A percentile compares a stretch with the other conserved stretches of the same genome.
Evolutionary conservation across 208 protist genomes (phyloP).

Genomic region (Kentomonas sorsogonicus): DNA sequence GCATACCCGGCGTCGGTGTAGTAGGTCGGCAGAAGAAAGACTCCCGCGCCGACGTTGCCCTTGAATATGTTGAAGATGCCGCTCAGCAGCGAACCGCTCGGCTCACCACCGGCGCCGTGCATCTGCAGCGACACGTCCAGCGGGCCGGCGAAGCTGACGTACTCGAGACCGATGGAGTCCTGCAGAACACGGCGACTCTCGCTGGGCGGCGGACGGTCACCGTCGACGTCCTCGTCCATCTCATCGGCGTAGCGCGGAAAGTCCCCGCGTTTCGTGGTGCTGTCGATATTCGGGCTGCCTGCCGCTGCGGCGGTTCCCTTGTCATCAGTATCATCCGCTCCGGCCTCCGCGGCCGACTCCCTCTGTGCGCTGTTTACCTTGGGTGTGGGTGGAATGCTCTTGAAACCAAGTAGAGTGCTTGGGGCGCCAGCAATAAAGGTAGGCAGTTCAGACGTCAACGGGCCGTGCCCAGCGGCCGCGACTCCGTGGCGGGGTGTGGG

Average conservation of each 20-base stretch:
- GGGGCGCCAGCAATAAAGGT: background rate
- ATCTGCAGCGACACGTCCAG: slow-evolving; percentile 36
- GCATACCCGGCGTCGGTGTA: slow-evolving; percentile 74
- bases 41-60: slow-evolving; percentile 76
- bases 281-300: background rate
- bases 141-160: slow-evolving; percentile 35
- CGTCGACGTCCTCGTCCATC: slow-evolving; percentile 1
- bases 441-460: background rate
- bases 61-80: slow-evolving; percentile 86
- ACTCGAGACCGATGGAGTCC: slow-evolving; percentile 17
- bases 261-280: background rate
- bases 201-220: background rate
- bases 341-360: background rate
- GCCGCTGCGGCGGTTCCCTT: background rate
- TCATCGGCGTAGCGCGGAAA: slow-evolving; percentile 7
- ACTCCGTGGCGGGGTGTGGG: no score
- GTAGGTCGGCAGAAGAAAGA: slow-evolving; percentile 74
- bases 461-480: no score
- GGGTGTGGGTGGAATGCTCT: slow-evolving; percentile 5
- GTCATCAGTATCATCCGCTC: background rate
- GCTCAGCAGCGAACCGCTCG: slow-evolving; percentile 25
- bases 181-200: slow-evolving; percentile 18
- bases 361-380: background rate
- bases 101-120: slow-evolving; percentile 9
- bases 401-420: background rate